Base-by-base conservation (phyloP, 2,329 filamentous ascomycete species). In the Didymellaceae sp. region DNA sequence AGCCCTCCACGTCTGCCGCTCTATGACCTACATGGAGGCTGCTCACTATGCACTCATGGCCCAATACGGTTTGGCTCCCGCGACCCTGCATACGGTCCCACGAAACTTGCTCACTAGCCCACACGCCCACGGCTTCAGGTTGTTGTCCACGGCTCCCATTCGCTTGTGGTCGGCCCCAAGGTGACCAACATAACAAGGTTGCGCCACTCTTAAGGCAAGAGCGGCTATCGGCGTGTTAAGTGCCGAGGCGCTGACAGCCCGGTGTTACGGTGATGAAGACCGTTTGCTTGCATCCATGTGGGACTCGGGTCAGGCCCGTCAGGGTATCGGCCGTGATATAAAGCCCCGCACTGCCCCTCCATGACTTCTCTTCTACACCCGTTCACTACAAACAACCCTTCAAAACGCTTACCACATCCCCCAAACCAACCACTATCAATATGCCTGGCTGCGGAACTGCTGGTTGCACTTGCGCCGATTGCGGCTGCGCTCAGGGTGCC, bases 401-500 rank as follows among this genome's bases (percentile, higher is more conserved):
- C 30, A 21, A 22, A 44, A 41, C 44, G 33, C 25, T 32, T 38
- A 20, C 35, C 46, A 30, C 38, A 40, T 48, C 34, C 45, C 53
- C 37, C 41, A 47, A 40, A 47, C 28, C 50, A 40, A 18, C 24
- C 32, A 25, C 38, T 30, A 42, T 59, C 58, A 70, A 63, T 21
- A 71, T 71, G 68, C 63, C 67, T 57, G 67, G 65, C 63, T 71
- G 68, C 55, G 66, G 67, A 66, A 66, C 63, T 57, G 53, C 61
- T 51, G 62, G 63, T 46, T 71, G 68, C 67, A 63, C 60, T 52
- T 71, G 68, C 63, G 65, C 63, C 61, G 61, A 68, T 50, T 71
- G 68, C 61, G 58, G 59, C 52, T 71, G 68, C 61, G 60, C 67
- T 30, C 52, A 54, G 43, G 68, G 68, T 44, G 58, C 61, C 42